These are phyloP conservation scores for Leishmania arabica DNA, from an alignment of 208 protist genomes.

Conservation along the genomic window DNA sequence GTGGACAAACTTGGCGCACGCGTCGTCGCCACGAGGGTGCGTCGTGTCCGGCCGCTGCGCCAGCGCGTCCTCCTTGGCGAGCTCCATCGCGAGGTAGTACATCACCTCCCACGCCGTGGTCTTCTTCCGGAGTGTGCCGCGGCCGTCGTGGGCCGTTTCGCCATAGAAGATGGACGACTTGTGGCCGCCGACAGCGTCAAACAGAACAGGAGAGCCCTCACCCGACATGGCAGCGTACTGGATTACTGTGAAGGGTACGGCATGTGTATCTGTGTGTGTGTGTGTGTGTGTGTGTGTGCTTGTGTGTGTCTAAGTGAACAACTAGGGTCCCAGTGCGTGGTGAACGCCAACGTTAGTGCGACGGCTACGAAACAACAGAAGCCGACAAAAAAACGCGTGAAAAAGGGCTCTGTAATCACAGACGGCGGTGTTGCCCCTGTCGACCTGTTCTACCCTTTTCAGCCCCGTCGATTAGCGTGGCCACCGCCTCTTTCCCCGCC, in stretches of 20 bases:
- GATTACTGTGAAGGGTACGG: neutral
- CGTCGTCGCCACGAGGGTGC: neutral
- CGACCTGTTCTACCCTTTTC: neutral
- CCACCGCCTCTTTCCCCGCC: neutral
- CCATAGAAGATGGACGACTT: slow-evolving; percentile 61
- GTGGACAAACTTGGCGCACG: slow-evolving; percentile 21
- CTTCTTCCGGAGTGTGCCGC: slow-evolving; percentile 59
- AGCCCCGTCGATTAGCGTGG: neutral
- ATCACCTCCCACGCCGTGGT: slow-evolving; percentile 77
- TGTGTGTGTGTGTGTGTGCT: neutral
- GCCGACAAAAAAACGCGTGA: neutral
- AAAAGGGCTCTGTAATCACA: neutral
- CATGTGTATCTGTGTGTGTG: neutral
- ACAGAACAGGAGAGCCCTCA: slow-evolving; percentile 9
- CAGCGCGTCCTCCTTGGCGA: slow-evolving; percentile 16
- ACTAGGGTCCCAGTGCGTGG: neutral
- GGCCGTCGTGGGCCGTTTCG: slow-evolving; percentile 30
- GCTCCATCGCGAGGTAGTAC: slow-evolving; percentile 54
- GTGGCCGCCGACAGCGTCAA: slow-evolving; percentile 68
- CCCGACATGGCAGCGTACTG: slow-evolving; percentile 9
- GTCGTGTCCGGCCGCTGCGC: neutral
- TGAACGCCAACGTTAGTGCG: neutral
- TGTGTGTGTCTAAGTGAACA: neutral
- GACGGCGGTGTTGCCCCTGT: neutral
- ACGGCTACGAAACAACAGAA: neutral